Percentiles rank a stretch among this genome's conserved stretches.
Conservation (phyloP, 495 filamentous ascomycete genomes). For the Aspergillus affinis region DNA sequence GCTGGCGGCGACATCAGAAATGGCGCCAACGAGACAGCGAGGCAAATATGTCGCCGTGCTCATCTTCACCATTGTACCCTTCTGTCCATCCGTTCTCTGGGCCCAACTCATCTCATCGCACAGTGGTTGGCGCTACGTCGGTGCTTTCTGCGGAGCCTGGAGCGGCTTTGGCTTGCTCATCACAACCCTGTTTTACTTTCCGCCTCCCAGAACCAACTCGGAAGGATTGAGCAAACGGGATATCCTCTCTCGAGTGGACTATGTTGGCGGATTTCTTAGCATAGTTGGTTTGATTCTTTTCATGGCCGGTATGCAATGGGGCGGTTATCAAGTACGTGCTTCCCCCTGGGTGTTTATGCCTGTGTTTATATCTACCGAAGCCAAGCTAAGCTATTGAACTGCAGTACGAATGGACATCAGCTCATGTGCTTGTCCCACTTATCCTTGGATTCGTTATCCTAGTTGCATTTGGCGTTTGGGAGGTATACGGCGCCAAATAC, state of each 20-base stretch:
- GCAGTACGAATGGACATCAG: constrained; percentile 57
- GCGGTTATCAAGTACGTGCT: constrained; percentile 58
- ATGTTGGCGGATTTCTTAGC: constrained; percentile 65
- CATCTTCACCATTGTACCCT: constrained; percentile 67
- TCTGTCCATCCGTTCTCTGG: constrained; percentile 67
- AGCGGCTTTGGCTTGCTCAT: constrained; percentile 59
- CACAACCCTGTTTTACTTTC: constrained; percentile 64
- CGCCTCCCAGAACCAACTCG: constrained; percentile 59
- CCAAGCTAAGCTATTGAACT: constrained; percentile 10
- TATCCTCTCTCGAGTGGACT: constrained; percentile 60
- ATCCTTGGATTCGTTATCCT: constrained; percentile 55
- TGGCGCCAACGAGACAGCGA: constrained; percentile 65
- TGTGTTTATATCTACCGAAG: too few relatives aligned
- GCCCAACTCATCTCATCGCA: constrained; percentile 65
- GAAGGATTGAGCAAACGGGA: constrained; percentile 47
- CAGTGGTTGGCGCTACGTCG: constrained; percentile 63
- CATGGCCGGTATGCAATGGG: constrained; percentile 67
- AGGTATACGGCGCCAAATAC: constrained; percentile 57
- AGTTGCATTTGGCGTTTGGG: constrained; percentile 59
- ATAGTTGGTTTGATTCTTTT: constrained; percentile 64
- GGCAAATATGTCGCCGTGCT: constrained; percentile 67
- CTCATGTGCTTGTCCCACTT: constrained; percentile 59
- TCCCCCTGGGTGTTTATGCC: not conserved
- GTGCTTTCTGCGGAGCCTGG: constrained; percentile 61
- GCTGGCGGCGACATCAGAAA: constrained; percentile 65